A percentile compares a stretch with the other conserved stretches of the same genome.
phyloP scores from a whole-genome alignment of 225 moss, liverwort and hornwort species.

The Physcomitrellopsis africana region DNA sequence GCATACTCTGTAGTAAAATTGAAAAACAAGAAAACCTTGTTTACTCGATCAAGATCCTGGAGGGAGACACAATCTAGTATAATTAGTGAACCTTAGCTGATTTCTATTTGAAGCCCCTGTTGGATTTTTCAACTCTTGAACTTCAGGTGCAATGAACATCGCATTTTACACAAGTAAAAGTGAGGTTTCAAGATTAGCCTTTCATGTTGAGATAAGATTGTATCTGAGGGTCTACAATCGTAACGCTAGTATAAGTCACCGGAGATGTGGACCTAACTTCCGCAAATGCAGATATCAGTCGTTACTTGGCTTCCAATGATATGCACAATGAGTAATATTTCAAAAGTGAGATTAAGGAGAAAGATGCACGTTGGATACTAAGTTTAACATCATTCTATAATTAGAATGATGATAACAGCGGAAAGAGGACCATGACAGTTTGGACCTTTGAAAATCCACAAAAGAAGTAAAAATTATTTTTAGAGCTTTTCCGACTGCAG shows the following conservation, averaged over 20 bases:
- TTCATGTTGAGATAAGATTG: not conserved
- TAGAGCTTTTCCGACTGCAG: conserved; percentile 29
- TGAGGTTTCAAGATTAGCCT: not conserved
- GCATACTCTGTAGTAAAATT: no score
- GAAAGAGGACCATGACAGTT: not conserved
- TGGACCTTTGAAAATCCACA: not conserved
- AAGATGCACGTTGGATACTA: no score
- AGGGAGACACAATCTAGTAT: no score
- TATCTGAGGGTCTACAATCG: conserved; percentile 14
- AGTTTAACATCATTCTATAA: no score
- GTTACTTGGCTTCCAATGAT: not conserved
- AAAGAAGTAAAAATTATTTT: not conserved
- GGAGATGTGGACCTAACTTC: not conserved
- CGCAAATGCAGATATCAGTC: not conserved
- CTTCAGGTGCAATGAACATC: no score
- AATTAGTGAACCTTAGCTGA: no score
- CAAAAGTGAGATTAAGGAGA: not conserved
- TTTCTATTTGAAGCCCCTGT: no score
- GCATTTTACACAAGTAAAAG: no score
- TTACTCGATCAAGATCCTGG: no score
- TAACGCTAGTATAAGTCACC: not conserved
- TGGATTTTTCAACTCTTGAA: no score
- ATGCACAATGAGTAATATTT: conserved; percentile 1
- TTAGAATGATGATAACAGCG: not conserved
- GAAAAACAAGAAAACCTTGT: no score